Conservation (phyloP, 148 eudicot species). For the Chenopodium suecicum region DNA sequence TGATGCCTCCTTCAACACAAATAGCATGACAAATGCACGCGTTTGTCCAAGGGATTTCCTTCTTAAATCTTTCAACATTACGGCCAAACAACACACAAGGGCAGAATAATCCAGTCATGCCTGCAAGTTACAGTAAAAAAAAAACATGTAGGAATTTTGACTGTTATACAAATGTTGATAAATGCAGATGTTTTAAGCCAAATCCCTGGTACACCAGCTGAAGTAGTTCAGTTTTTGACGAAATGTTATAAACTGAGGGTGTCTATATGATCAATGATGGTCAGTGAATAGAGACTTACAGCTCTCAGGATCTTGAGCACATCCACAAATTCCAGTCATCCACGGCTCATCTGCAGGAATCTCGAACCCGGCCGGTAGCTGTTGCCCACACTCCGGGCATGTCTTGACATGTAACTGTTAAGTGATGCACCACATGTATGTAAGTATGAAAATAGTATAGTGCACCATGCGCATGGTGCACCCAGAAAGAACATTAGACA, state of each 20-base stretch:
- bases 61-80: constrained; percentile 52
- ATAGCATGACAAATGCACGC: constrained; percentile 69
- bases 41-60: constrained; percentile 45
- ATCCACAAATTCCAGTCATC: constrained; percentile 43
- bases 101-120: constrained; percentile 68
- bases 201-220: too few species aligned
- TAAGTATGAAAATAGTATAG: too few species aligned
- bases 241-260: neutral
- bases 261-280: neutral
- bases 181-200: too few species aligned
- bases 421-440: neutral
- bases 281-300: constrained; percentile 24
- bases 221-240: neutral
- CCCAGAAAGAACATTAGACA: too few species aligned
- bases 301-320: constrained; percentile 38
- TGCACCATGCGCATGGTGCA: too few species aligned
- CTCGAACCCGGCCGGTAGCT: constrained; percentile 42
- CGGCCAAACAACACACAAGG: constrained; percentile 79
- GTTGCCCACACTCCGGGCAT: constrained; percentile 44
- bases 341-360: constrained; percentile 46
- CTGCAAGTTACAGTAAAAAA: constrained; percentile 32
- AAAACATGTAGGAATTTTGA: neutral
- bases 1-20: constrained; percentile 73
- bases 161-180: too few species aligned
- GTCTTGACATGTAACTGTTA: constrained; percentile 34